Conservation (phyloP, 75 land plant species). For the Chamaecyparis obtusa region DNA sequence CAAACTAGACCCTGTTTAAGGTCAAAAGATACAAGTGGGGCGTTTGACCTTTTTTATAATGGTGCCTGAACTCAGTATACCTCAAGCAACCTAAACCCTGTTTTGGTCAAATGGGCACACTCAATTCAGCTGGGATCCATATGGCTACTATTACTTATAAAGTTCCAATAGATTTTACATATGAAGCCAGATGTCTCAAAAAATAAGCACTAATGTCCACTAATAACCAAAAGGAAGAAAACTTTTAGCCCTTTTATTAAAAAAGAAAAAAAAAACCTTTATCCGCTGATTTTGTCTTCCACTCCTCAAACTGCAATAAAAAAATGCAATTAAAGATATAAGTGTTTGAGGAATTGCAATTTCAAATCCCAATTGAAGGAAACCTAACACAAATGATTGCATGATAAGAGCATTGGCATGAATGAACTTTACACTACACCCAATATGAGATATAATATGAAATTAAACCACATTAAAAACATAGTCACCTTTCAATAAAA, state of each 20-base stretch:
- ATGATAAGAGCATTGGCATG: background rate
- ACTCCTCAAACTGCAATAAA: conserved; percentile 8
- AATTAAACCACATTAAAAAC: background rate
- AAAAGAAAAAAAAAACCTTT: background rate
- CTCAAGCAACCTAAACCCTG: background rate
- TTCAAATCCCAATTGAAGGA: background rate
- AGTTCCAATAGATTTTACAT: background rate
- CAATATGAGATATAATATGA: background rate
- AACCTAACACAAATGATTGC: background rate
- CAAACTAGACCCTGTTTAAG: no score
- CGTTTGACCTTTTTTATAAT: no score
- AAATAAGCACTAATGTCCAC: background rate
- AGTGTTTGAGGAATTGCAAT: background rate
- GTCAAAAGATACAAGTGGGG: no score
- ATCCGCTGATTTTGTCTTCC: conserved; percentile 2
- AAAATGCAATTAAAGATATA: background rate
- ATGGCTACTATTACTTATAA: background rate
- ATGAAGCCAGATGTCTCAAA: background rate
- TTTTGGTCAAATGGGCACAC: background rate
- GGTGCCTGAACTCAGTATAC: background rate
- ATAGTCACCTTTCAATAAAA: background rate
- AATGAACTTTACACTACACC: background rate
- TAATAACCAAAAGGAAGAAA: background rate
- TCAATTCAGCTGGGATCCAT: background rate
- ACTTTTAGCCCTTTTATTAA: background rate